These are phyloP conservation scores for Boletus bicolor DNA, from an alignment of 768 basidiomycete species.

Conservation along the genomic window DNA sequence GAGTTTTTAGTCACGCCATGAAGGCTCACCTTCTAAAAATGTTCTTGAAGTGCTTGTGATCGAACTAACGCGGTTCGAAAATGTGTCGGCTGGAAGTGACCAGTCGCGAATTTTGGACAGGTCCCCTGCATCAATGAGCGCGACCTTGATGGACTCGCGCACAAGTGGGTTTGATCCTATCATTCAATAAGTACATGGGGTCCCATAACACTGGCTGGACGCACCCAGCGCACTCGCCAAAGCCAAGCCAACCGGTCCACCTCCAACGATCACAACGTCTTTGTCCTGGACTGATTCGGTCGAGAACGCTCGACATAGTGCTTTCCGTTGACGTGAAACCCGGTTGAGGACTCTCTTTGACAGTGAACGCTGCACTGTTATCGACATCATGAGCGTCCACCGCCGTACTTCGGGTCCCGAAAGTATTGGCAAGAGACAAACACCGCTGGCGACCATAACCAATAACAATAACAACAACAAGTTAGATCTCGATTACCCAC, in stretches of 20 bases:
- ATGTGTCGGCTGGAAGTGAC: conserved; percentile 51
- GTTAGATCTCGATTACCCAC: too few species aligned
- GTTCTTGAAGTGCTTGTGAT: conserved; percentile 71
- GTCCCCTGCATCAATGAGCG: conserved; percentile 81
- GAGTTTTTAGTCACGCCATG: neutral
- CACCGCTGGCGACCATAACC: neutral
- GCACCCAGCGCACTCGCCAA: conserved; percentile 83
- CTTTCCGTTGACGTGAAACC: conserved; percentile 4
- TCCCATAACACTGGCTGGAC: conserved; percentile 17
- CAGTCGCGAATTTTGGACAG: conserved; percentile 66
- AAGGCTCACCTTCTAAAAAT: conserved; percentile 59
- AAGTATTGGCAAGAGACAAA: neutral
- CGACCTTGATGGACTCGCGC: conserved; percentile 54
- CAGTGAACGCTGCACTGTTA: conserved; percentile 4
- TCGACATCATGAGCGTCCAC: conserved; percentile 4
- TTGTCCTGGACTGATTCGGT: conserved; percentile 43
- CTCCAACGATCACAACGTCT: conserved; percentile 93
- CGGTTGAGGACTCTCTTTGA: conserved; percentile 1
- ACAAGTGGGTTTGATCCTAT: conserved; percentile 54
- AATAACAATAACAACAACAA: neutral
- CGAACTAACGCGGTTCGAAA: conserved; percentile 84
- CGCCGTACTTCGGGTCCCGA: too few species aligned
- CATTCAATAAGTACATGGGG: neutral
- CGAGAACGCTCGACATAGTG: conserved; percentile 15
- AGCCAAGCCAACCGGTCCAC: conserved; percentile 88